Base-by-base conservation (phyloP, 2,329 filamentous ascomycete species). In the Gnomoniopsis sp. region DNA sequence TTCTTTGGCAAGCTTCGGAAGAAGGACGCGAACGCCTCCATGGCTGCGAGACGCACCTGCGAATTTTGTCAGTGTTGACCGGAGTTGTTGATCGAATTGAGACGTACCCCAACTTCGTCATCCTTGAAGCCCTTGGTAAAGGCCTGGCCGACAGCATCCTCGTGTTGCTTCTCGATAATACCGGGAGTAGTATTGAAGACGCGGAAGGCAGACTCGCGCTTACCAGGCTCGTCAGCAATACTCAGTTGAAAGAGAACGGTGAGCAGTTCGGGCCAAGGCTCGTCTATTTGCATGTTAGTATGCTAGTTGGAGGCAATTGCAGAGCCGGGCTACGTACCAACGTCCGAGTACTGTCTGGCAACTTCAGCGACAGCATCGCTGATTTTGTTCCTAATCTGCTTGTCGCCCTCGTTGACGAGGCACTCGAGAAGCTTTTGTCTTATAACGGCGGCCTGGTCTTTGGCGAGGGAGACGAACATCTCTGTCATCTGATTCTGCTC, bases 291-390 rank as follows among this genome's bases (percentile, higher is more conserved):
- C 17, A 38, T 15, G 34, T 62, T 58, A 62, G 54, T 49, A 58
- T 36, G 36, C n/a, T 21, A 10, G 14, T 49, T n/a, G 6, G 10
- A n/a, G 19, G 33, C 14, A 26, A 17, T 41, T 43, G 55, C 44
- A 69, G 19, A 38, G 48, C 4, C 3, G 19, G 21, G 49, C 38
- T 58, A 78, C 87, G 73, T 81, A 96, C 91, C 88, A 69, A 89
- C 91, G 68, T 98, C 95, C 48, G 90, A 89, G 75, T 97, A 97
- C 77, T 99, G 92, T 69, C 95, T 87, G 48, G 93, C 95, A 61
- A 99, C 82, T 75, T 99, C 95, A 23, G 95, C 95, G 62, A 98
- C 90, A n/a, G 93, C 92, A 75, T 99, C 95, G 67, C 93, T 95
- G 71, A 98, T 90, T 76, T 99, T 99, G 78, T 96, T 95, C 68